Percentiles rank a stretch among this genome's conserved stretches.
Conservation (phyloP, 768 basidiomycete species). For the Hysterangium stoloniferum region DNA sequence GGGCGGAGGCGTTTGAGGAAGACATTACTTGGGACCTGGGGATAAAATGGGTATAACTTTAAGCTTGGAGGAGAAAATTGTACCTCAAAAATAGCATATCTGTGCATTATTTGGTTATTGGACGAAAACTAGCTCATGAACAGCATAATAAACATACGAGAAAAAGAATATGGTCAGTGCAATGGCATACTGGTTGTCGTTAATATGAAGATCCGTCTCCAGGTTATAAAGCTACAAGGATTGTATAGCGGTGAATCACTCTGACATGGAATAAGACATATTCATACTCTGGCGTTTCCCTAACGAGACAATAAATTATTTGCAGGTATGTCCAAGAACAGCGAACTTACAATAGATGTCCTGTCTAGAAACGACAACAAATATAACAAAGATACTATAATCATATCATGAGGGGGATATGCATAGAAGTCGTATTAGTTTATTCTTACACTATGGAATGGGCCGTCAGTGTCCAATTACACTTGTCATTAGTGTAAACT, state of each 20-base stretch:
- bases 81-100: constrained; percentile 64
- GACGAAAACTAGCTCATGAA: constrained; percentile 26
- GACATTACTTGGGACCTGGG: constrained; percentile 59
- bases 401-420: constrained; percentile 13
- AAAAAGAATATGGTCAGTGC: constrained; percentile 45
- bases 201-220: constrained; percentile 48
- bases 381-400: constrained; percentile 54
- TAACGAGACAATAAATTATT: not conserved
- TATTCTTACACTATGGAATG: constrained; percentile 5
- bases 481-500: not conserved
- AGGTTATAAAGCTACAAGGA: constrained; percentile 55
- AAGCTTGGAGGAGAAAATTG: not conserved
- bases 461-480: not conserved
- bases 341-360: constrained; percentile 32
- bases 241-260: constrained; percentile 3
- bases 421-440: not conserved
- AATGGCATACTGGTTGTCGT: constrained; percentile 58
- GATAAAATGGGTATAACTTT: constrained; percentile 3
- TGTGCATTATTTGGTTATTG: constrained; percentile 29
- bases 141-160: constrained; percentile 26
- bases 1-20: constrained; percentile 68
- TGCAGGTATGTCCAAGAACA: not conserved
- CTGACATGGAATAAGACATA: not conserved
- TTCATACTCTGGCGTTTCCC: constrained; percentile 38
- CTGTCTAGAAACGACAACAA: constrained; percentile 64